Conservation (phyloP, 371 early-diverging fungal species). For the Batkoa obscura region DNA sequence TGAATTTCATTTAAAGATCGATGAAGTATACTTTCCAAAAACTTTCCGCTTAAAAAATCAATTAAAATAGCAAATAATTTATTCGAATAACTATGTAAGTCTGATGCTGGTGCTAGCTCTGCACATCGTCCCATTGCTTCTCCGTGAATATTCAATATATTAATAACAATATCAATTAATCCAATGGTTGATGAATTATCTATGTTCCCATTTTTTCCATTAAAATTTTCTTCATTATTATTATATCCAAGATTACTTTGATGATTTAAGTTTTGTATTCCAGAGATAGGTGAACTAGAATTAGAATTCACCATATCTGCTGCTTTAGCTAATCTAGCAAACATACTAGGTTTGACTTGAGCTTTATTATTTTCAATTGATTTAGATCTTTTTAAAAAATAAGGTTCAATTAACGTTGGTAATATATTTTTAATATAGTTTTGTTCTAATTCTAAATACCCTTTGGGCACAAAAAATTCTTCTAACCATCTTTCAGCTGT, state of each 20-base stretch:
- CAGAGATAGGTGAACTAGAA: slow-evolving; percentile 1
- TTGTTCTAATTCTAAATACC: slow-evolving; percentile 61
- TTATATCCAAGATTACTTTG: too few species aligned
- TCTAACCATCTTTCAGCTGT: slow-evolving; percentile 74
- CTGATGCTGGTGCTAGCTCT: slow-evolving; percentile 48
- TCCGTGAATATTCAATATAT: slow-evolving; percentile 60
- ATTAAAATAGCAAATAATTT: background rate
- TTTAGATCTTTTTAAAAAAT: background rate
- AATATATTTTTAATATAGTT: slow-evolving; percentile 40
- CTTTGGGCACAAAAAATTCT: slow-evolving; percentile 80
- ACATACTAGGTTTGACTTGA: background rate
- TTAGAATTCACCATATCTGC: background rate
- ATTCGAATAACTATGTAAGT: slow-evolving; percentile 22
- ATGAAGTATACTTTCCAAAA: background rate
- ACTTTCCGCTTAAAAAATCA: background rate
- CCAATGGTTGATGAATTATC: slow-evolving; percentile 25
- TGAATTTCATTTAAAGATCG: slow-evolving; percentile 15
- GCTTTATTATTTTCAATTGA: background rate
- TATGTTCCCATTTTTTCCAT: too few species aligned
- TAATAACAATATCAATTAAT: slow-evolving; percentile 32
- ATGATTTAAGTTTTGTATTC: slow-evolving; percentile 32
- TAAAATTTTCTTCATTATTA: too few species aligned
- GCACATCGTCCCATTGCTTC: slow-evolving; percentile 68
- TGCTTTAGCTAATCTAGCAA: background rate
- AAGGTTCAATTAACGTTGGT: slow-evolving; percentile 19